phyloP scores from a whole-genome alignment of 805 yeast species.

The Candida qinlingensis region DNA sequence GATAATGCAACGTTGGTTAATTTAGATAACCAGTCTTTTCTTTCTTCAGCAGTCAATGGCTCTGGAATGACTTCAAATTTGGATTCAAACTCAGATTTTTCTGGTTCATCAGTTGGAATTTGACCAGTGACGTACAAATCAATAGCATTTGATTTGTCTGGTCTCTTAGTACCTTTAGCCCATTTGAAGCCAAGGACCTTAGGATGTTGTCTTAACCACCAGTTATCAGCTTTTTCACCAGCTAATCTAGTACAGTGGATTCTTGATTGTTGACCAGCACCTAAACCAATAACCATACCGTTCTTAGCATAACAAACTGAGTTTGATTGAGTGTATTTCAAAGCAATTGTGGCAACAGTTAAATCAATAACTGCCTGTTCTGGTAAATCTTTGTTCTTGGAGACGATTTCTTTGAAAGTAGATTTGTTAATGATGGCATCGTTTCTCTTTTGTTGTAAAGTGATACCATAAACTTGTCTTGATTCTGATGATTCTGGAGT shows the following conservation, averaged over 20 bases:
- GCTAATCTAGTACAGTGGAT: slow-evolving; percentile 99
- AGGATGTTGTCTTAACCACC: slow-evolving; percentile 99
- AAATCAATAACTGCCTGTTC: slow-evolving; percentile 91
- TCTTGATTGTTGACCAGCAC: slow-evolving; percentile 99
- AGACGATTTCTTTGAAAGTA: slow-evolving; percentile 87
- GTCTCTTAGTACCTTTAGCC: slow-evolving; percentile 98
- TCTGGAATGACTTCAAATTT: slow-evolving; percentile 81
- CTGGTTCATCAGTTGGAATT: slow-evolving; percentile 89
- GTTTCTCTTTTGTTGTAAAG: slow-evolving; percentile 94
- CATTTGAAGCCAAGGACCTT: slow-evolving; percentile 87
- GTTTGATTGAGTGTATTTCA: slow-evolving; percentile 97
- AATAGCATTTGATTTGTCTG: slow-evolving; percentile 97
- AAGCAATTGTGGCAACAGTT: slow-evolving; percentile 94
- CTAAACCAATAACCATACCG: slow-evolving; percentile 98
- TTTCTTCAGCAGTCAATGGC: slow-evolving; percentile 79
- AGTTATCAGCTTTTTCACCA: slow-evolving; percentile 98
- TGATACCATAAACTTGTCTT: slow-evolving; percentile 94
- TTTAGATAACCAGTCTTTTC: slow-evolving; percentile 79
- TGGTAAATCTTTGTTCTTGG: slow-evolving; percentile 78
- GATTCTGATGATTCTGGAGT: slow-evolving; percentile 78
- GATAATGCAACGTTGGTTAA: slow-evolving; percentile 84
- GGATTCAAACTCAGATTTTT: slow-evolving; percentile 84
- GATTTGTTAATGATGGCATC: slow-evolving; percentile 92
- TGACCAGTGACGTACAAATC: slow-evolving; percentile 90
- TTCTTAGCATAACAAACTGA: slow-evolving; percentile 97